Base-by-base conservation (phyloP, 2,329 filamentous ascomycete species). In the Aspergillus felis region DNA sequence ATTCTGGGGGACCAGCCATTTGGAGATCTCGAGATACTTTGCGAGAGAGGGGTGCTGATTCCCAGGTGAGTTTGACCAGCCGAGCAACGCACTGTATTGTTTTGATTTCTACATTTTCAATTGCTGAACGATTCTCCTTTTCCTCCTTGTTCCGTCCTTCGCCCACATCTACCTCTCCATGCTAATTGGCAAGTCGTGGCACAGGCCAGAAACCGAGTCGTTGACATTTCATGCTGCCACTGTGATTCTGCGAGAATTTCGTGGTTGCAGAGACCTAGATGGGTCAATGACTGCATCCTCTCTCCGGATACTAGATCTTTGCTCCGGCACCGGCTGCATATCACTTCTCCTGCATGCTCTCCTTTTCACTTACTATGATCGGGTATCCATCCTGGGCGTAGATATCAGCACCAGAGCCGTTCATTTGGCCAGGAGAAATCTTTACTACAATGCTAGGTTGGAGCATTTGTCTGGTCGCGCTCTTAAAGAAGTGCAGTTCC, bases 251-350 rank as follows among this genome's bases (percentile, higher is more conserved):
- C 57, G 64, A 44, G 54, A 61, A 51, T 41, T 61, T 20, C 27
- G 38, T n/a, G 54, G 32, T 35, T 35, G 7, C 41, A 46, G 6
- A 17, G n/a, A 12, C 55, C 3, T 44, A 35, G 32, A 24, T 42
- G 53, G 4, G 29, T 28, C 8, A 50, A 7, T 49, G 52, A 35
- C 9, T 48, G 8, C 32, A 27, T 6, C 28, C 28, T 60, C 67
- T 17, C 65, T 95, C 12, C 82, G 81, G 12, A 78, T 97, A 44
- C 73, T 97, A 8, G 94, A 99, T 72, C 79, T 97, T 29, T 97
- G 94, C 73, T 92, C 91, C 0, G 94, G 94, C 9, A 91, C 90
- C 4, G 94, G 94, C 4, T 97, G 93, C 75, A 96, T 97, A 61
- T 84, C 91, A 0, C 82, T 97, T 8, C 82, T 91, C 3, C 80